Conservation (phyloP, 495 filamentous ascomycete genomes). For the Penicillium roqueforti region DNA sequence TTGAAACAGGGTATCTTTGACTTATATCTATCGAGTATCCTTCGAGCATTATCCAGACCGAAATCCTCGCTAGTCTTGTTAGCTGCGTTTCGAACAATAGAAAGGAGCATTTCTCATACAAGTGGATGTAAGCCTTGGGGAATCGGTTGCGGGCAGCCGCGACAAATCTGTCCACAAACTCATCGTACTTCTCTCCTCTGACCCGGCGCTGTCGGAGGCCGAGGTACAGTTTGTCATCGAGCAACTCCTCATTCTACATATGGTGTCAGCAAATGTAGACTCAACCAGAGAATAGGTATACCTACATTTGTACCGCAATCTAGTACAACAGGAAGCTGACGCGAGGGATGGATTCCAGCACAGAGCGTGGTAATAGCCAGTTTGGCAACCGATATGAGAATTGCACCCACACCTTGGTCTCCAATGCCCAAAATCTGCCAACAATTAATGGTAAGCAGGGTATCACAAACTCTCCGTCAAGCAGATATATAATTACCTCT, state of each 20-base stretch:
- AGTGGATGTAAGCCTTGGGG: conserved; percentile 81
- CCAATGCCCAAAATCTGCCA: conserved; percentile 79
- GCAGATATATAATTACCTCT: conserved; percentile 38
- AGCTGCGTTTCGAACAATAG: neutral
- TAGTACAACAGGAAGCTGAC: conserved; percentile 77
- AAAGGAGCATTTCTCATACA: conserved; percentile 37
- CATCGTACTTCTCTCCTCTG: conserved; percentile 71
- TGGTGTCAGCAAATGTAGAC: conserved; percentile 7
- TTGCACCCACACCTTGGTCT: conserved; percentile 85
- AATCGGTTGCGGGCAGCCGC: conserved; percentile 61
- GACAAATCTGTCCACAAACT: conserved; percentile 73
- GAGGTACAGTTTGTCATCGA: conserved; percentile 78
- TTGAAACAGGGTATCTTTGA: conserved; percentile 79
- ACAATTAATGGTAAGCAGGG: conserved; percentile 19
- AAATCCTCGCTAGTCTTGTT: conserved; percentile 49
- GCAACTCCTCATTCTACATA: conserved; percentile 62
- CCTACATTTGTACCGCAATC: conserved; percentile 77
- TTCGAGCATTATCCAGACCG: conserved; percentile 53
- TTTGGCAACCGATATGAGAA: conserved; percentile 82
- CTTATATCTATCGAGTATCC: conserved; percentile 71
- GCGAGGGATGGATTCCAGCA: conserved; percentile 76
- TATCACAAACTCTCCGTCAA: conserved; percentile 55
- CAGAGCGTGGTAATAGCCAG: conserved; percentile 78
- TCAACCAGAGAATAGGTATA: neutral
- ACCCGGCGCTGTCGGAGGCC: conserved; percentile 64